These are phyloP conservation scores for Sclerotinia subarctica DNA, from an alignment of 2,329 filamentous ascomycete species.

Conservation along the genomic window DNA sequence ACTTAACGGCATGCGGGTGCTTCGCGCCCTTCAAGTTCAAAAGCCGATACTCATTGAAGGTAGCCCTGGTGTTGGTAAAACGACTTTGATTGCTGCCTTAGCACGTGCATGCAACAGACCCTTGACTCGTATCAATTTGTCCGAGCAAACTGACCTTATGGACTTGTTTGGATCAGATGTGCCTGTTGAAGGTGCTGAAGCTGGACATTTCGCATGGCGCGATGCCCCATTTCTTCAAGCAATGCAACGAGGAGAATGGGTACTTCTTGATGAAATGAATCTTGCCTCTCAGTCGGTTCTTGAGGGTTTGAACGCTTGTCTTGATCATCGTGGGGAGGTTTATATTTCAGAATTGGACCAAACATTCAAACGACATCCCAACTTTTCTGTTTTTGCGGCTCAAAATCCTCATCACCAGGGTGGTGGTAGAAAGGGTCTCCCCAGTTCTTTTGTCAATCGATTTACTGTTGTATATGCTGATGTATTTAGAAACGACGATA, in stretches of 20 bases:
- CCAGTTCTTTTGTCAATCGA: conserved; percentile 94
- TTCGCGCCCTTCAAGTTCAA: conserved; percentile 80
- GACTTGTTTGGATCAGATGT: conserved; percentile 97
- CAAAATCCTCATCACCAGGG: conserved; percentile 98
- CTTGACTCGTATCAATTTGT: conserved; percentile 91
- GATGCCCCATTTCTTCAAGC: conserved; percentile 93
- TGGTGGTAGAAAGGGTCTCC: conserved; percentile 89
- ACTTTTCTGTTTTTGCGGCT: conserved; percentile 93
- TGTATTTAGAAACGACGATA: conserved; percentile 75
- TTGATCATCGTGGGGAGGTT: conserved; percentile 93
- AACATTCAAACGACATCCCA: conserved; percentile 81
- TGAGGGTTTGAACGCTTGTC: conserved; percentile 91
- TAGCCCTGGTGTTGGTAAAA: conserved; percentile 97
- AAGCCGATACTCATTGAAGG: conserved; percentile 95
- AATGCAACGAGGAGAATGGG: conserved; percentile 97
- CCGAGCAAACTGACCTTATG: conserved; percentile 96
- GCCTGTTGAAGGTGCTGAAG: conserved; percentile 85
- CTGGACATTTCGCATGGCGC: conserved; percentile 90
- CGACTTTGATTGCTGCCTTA: conserved; percentile 82
- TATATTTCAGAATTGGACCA: conserved; percentile 95
- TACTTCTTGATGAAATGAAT: conserved; percentile 98
- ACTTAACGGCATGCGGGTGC: conserved; percentile 84
- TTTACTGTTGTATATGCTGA: conserved; percentile 98
- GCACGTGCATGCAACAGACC: conserved; percentile 76
- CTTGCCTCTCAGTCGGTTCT: conserved; percentile 94